Conservation (phyloP, 2,329 filamentous ascomycete genomes). For the Exophiala sideris region DNA sequence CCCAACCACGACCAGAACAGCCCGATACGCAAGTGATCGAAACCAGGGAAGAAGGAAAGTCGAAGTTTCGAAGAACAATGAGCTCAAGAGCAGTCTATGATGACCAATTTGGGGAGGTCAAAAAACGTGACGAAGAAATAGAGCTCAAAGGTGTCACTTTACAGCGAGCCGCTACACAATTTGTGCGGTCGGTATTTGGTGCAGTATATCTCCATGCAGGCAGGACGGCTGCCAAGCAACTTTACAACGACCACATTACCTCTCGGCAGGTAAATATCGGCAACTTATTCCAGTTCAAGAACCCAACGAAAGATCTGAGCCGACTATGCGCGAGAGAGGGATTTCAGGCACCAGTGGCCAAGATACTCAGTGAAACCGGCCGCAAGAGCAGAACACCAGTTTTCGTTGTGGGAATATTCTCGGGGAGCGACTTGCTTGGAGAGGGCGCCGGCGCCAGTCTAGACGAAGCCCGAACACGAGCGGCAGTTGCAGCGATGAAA, state of each 20-base stretch:
- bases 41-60: conserved; percentile 14
- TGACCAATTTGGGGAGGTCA: conserved; percentile 76
- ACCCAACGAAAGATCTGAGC: conserved; percentile 78
- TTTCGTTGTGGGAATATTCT: conserved; percentile 91
- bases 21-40: conserved; percentile 27
- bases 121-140: conserved; percentile 30
- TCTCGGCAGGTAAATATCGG: conserved; percentile 73
- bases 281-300: conserved; percentile 76
- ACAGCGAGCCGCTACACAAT: conserved; percentile 65
- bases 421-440: conserved; percentile 83
- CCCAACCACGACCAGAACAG: conserved; percentile 48
- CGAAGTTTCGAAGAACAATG: conserved; percentile 62
- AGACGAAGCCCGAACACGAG: conserved; percentile 71
- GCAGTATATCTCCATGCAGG: conserved; percentile 84
- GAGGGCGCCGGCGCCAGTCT: conserved; percentile 81
- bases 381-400: conserved; percentile 80
- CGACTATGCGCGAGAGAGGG: conserved; percentile 82
- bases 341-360: conserved; percentile 81
- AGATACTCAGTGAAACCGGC: conserved; percentile 87
- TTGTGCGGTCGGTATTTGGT: conserved; percentile 80
- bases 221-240: conserved; percentile 70
- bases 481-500: conserved; percentile 82
- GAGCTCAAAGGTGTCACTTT: conserved; percentile 40
- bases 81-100: conserved; percentile 77
- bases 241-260: conserved; percentile 80